These are phyloP conservation scores for Suillus luteus DNA, from an alignment of 768 basidiomycete species.

Conservation along the genomic window DNA sequence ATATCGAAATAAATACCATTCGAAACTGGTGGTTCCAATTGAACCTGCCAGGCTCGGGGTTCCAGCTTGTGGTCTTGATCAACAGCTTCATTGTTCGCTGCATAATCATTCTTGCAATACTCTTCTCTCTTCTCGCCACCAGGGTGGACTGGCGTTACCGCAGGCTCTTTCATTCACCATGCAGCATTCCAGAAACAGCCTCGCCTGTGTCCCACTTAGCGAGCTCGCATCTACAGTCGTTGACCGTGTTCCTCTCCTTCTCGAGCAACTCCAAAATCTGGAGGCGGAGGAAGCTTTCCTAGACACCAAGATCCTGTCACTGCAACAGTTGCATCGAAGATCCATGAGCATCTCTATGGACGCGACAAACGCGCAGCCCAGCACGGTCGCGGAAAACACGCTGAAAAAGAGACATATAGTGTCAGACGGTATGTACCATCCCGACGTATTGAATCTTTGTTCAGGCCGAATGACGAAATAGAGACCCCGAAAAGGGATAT, in stretches of 20 bases:
- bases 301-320: neutral
- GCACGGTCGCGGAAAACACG: neutral
- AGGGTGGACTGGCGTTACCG: neutral
- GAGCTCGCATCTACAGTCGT: slow-evolving; percentile 1
- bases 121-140: neutral
- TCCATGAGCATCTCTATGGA: neutral
- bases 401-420: neutral
- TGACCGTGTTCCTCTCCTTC: slow-evolving; percentile 1
- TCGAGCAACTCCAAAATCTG: slow-evolving; percentile 5
- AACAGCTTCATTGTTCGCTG: neutral
- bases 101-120: neutral
- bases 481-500: neutral
- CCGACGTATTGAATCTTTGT: neutral
- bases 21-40: neutral
- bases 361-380: neutral
- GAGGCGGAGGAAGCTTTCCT: neutral
- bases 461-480: neutral
- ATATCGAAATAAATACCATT: neutral
- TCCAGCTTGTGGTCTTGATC: neutral
- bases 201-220: neutral
- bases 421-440: neutral
- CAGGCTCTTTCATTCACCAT: neutral
- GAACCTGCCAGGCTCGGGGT: neutral
- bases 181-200: slow-evolving; percentile 1
- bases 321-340: neutral